These are phyloP conservation scores for Coniochaeta pulveracea DNA, from an alignment of 2,329 filamentous ascomycete genomes.

Conservation along the genomic window DNA sequence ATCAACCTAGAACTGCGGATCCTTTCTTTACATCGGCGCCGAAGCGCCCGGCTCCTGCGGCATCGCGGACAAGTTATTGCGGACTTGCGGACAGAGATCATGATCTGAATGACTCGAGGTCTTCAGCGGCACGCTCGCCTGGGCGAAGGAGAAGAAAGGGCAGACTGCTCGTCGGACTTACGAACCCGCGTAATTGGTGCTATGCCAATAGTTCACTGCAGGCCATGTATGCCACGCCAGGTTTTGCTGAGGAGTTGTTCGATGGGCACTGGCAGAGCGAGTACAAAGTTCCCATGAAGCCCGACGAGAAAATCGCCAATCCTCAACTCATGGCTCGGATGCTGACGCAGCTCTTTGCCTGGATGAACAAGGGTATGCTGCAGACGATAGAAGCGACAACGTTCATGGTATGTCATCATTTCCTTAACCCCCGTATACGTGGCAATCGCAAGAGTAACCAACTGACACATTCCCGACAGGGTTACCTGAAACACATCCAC, in stretches of 20 bases:
- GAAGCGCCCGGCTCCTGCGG: constrained; percentile 53
- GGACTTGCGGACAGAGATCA: constrained; percentile 45
- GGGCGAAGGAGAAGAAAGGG: constrained; percentile 11
- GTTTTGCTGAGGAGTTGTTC: constrained; percentile 56
- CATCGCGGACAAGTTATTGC: constrained; percentile 65
- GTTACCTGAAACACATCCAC: constrained; percentile 56
- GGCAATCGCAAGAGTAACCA: constrained; percentile 4
- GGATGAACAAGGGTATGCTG: constrained; percentile 41
- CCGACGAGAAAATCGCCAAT: constrained; percentile 37
- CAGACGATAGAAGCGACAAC: constrained; percentile 39
- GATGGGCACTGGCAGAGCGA: constrained; percentile 45
- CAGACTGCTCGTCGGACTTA: constrained; percentile 56
- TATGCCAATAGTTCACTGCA: constrained; percentile 92
- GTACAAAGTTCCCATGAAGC: constrained; percentile 58
- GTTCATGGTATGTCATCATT: constrained; percentile 37
- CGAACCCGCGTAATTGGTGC: constrained; percentile 74
- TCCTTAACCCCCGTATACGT: constrained; percentile 13
- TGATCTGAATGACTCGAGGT: no score
- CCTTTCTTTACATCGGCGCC: constrained; percentile 36
- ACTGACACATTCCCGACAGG: constrained; percentile 24
- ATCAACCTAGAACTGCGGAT: no score
- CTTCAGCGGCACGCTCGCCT: not conserved
- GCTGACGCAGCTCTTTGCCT: constrained; percentile 46
- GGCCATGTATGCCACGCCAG: constrained; percentile 61
- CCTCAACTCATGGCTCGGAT: constrained; percentile 50